Conservation (phyloP, 257 asterid species). For the Ophiorrhiza pumila region DNA sequence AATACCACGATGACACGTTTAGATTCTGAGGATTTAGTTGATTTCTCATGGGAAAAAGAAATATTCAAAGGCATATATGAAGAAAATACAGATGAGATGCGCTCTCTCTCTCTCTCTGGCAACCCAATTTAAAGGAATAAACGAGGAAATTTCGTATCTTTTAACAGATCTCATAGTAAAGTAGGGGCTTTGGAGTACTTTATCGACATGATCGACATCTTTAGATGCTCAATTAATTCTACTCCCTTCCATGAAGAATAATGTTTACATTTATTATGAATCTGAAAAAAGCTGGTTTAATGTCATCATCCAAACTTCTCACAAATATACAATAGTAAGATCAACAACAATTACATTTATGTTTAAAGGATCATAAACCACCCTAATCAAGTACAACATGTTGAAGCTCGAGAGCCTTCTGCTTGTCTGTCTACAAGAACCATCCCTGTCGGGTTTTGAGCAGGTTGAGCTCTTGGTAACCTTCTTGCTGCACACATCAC, state of each 20-base stretch:
- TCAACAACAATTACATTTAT: neutral
- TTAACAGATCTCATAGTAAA: no score
- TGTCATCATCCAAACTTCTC: neutral
- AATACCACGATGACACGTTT: neutral
- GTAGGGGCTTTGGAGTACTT: no score
- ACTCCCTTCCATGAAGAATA: neutral
- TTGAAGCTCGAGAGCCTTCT: slow-evolving; percentile 51
- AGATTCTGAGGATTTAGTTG: neutral
- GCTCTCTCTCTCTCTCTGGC: no score
- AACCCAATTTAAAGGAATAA: no score
- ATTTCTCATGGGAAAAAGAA: no score
- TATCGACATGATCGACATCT: neutral
- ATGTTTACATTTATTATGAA: neutral
- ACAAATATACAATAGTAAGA: neutral
- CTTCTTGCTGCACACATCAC: slow-evolving; percentile 53
- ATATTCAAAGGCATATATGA: no score
- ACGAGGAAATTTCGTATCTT: no score
- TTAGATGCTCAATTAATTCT: neutral
- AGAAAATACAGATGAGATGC: no score
- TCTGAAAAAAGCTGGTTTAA: neutral
- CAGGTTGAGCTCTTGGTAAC: slow-evolving; percentile 68
- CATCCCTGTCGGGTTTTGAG: slow-evolving; percentile 74
- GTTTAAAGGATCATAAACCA: neutral
- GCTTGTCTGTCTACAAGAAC: slow-evolving; percentile 68
- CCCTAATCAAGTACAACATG: slow-evolving; percentile 50